Percentiles rank a stretch among this genome's conserved stretches.
Conservation (phyloP, 768 basidiomycete genomes). For the Hemileccinum rubropunctum region DNA sequence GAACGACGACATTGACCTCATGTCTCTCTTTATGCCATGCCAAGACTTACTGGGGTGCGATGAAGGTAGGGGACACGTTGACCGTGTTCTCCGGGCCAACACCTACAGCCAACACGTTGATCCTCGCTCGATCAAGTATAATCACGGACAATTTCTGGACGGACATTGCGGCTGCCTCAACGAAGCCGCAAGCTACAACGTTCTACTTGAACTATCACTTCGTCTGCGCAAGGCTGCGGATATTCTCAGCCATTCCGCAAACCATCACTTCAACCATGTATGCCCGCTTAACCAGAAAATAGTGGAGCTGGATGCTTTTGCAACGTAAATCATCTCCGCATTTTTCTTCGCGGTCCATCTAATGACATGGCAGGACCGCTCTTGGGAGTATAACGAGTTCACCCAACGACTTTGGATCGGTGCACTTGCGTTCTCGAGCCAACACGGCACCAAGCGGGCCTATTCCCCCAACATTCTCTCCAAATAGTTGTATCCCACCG, state of each 20-base stretch:
- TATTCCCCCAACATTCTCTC: slow-evolving; percentile 10
- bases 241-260: slow-evolving; percentile 46
- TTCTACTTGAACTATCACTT: slow-evolving; percentile 64
- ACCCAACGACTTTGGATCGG: slow-evolving; percentile 22
- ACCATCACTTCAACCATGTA: slow-evolving; percentile 30
- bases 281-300: slow-evolving; percentile 46
- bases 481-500: slow-evolving; percentile 14
- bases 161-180: slow-evolving; percentile 58
- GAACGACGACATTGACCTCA: slow-evolving; percentile 40
- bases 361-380: slow-evolving; percentile 34
- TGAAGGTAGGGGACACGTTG: slow-evolving; percentile 10
- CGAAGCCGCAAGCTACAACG: slow-evolving; percentile 52
- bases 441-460: slow-evolving; percentile 1
- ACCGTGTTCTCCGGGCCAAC: slow-evolving; percentile 1
- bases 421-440: slow-evolving; percentile 15
- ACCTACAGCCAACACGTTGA: slow-evolving; percentile 4
- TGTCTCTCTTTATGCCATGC: slow-evolving; percentile 41
- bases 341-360: slow-evolving; percentile 2
- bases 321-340: slow-evolving; percentile 41
- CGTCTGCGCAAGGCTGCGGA: slow-evolving; percentile 60
- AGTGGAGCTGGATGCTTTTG: slow-evolving; percentile 48
- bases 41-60: slow-evolving; percentile 19
- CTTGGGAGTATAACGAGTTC: slow-evolving; percentile 36
- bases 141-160: slow-evolving; percentile 15
- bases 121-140: slow-evolving; percentile 13